phyloP scores from a whole-genome alignment of 495 filamentous ascomycete genomes.

The Pseudomonodictys pantanalensis region DNA sequence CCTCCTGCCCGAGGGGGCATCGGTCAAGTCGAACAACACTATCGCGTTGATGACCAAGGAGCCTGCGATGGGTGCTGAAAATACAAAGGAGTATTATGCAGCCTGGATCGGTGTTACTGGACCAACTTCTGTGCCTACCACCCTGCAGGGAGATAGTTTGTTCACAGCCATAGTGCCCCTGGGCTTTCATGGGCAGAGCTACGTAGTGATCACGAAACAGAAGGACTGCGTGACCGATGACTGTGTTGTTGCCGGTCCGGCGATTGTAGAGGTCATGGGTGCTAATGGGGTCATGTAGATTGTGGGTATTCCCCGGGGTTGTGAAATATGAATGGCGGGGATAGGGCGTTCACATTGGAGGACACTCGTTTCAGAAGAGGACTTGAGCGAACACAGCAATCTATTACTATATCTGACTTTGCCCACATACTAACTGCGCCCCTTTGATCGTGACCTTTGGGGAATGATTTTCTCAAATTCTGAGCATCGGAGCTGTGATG shows the following conservation, averaged over 20 bases:
- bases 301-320: too few species aligned
- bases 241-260: conserved; percentile 48
- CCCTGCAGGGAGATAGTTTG: conserved; percentile 16
- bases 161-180: conserved; percentile 41
- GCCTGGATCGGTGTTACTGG: conserved; percentile 46
- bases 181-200: conserved; percentile 48
- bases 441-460: too few species aligned
- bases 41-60: conserved; percentile 23
- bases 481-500: too few species aligned
- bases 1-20: conserved; percentile 1
- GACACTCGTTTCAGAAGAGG: too few species aligned
- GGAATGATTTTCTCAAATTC: too few species aligned
- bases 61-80: conserved; percentile 25
- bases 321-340: too few species aligned
- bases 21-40: conserved; percentile 15
- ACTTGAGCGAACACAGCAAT: too few species aligned
- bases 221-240: conserved; percentile 45
- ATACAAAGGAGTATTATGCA: conserved; percentile 31
- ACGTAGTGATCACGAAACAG: conserved; percentile 47
- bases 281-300: background rate
- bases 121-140: conserved; percentile 37
- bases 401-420: too few species aligned
- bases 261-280: conserved; percentile 43
- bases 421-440: too few species aligned
- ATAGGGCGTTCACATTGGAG: too few species aligned